Evolutionary conservation across 2,329 filamentous ascomycete genomes (phyloP).

Genomic region (Thielaviopsis musarum): DNA sequence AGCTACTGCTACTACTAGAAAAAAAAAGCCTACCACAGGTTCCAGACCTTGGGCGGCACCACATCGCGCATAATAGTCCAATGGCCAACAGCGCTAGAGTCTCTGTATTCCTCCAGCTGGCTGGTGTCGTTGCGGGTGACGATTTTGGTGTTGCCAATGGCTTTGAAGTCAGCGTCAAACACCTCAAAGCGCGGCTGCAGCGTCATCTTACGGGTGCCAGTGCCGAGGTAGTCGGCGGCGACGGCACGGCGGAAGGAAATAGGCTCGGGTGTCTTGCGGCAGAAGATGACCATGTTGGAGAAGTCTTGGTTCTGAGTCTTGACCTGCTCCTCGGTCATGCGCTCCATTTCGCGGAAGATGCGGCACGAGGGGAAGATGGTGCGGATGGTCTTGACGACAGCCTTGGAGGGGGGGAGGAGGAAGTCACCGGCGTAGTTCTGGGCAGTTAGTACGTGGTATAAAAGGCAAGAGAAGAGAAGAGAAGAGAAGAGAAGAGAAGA

Average conservation of each 20-base stretch:
- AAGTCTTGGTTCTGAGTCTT: conserved; percentile 47
- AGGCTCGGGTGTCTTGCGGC: conserved; percentile 42
- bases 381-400: conserved; percentile 69
- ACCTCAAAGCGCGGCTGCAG: conserved; percentile 60
- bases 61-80: conserved; percentile 87
- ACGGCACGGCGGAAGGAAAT: conserved; percentile 51
- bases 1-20: not conserved
- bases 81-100: conserved; percentile 62
- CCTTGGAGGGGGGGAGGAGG: conserved; percentile 53
- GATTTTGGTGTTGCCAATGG: conserved; percentile 30
- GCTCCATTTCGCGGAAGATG: conserved; percentile 65
- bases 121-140: conserved; percentile 47
- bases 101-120: conserved; percentile 54
- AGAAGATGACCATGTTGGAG: conserved; percentile 94
- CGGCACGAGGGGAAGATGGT: conserved; percentile 77
- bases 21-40: conserved; percentile 49
- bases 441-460: conserved; percentile 12
- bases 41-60: conserved; percentile 64
- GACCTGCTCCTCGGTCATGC: conserved; percentile 29
- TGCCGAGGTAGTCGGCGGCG: conserved; percentile 52
- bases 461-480: not conserved
- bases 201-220: conserved; percentile 50
- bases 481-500: not conserved
- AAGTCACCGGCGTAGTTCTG: conserved; percentile 94
- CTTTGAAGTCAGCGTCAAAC: conserved; percentile 30